Evolutionary conservation across 768 basidiomycete species (phyloP), one percentile per base, ranked within the genome.

Genomic region (Lyophyllum atratum): DNA sequence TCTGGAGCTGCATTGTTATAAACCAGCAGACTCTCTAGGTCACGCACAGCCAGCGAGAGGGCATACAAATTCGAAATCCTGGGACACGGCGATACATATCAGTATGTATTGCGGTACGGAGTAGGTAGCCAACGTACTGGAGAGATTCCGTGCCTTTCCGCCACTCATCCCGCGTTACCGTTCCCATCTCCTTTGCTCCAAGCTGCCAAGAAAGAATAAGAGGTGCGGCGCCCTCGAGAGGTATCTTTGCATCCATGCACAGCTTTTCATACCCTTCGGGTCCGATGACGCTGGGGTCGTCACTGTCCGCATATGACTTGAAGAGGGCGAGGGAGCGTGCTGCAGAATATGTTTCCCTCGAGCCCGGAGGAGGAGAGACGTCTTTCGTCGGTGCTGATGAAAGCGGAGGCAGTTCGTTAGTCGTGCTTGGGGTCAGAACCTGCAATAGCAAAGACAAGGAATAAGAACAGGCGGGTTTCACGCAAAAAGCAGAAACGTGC

Each of bases 131-230:
- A 29, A 72, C 76, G 58, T 56, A 77, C 77, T 72, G 74, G 15
- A 79, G 65, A 17, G 61, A 59, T 21, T 62, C 64, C 34, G 79
- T 84, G 17, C 84, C 87, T 55, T 77, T 76, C n/a, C 75, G 69
- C 92, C 92, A 93, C 64, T 90, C 89, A 8, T 81, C 77, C 70
- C 77, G 81, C 43, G 80, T 80, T 46, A 93, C 75, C 63, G 85
- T 89, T 28, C 79, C 89, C 85, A 93, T 86, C 65, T 92, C 89
- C 56, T 78, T 76, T 10, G 87, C 80, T 45, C 80, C 75, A 54
- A 90, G 70, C 63, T 89, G 86, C 92, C 92, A 93, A 22, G 89
- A 83, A 14, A 93, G 74, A 17, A 93, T 76, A 52, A 93, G 75
- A 19, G 90, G 88, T 59, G 84, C 71, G 6, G 86, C 76, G 28